These are phyloP conservation scores for Pouteria glomerata DNA, from an alignment of 148 eudicot genomes.

Conservation along the genomic window DNA sequence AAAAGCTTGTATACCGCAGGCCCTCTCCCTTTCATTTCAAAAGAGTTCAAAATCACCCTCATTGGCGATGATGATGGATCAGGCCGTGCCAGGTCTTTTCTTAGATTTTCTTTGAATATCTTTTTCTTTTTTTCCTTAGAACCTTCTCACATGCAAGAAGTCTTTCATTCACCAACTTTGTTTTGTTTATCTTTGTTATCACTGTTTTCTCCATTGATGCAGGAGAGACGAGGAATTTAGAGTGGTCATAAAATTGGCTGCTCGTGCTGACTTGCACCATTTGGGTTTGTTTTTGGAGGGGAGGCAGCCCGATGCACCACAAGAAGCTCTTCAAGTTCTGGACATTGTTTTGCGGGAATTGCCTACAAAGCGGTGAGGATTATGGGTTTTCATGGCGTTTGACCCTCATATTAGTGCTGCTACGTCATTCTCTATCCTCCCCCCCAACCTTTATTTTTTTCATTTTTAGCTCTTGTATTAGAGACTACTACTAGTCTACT, in stretches of 20 bases:
- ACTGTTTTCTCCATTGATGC: neutral
- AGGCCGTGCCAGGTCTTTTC: conserved; percentile 42
- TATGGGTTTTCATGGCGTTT: neutral
- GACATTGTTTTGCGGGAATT: conserved; percentile 70
- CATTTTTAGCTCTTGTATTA: neutral
- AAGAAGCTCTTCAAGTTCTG: conserved; percentile 75
- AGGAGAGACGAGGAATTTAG: conserved; percentile 59
- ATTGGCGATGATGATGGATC: conserved; percentile 66
- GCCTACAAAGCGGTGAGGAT: conserved; percentile 52
- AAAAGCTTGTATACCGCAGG: conserved; percentile 88
- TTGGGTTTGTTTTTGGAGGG: conserved; percentile 57
- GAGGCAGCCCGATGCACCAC: conserved; percentile 72
- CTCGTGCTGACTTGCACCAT: conserved; percentile 67
- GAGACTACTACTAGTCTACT: neutral
- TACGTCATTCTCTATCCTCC: neutral
- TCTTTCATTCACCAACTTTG: neutral
- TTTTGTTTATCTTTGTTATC: neutral
- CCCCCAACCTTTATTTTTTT: neutral
- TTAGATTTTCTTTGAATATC: neutral
- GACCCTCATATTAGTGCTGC: neutral
- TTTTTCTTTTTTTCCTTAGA: neutral
- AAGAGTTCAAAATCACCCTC: conserved; percentile 63
- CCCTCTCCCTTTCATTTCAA: conserved; percentile 59
- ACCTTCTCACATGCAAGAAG: neutral
- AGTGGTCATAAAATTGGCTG: conserved; percentile 64